A percentile compares a stretch with the other conserved stretches of the same genome.
Evolutionary conservation across 192 early-diverging fungal species (phyloP).

Genomic region (Dimargaris xerosporica): DNA sequence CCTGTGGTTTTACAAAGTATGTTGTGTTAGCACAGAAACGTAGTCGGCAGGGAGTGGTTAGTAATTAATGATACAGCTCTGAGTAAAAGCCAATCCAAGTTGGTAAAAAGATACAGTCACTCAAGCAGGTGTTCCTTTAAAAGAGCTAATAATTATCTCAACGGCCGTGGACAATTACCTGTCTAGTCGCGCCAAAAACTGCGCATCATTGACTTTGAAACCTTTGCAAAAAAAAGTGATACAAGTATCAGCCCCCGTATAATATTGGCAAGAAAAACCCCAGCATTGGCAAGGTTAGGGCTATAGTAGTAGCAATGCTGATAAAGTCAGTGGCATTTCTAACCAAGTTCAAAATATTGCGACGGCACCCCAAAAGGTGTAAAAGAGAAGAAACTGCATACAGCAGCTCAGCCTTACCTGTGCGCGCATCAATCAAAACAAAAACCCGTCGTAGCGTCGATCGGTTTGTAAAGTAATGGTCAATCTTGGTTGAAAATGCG

Average conservation of each 20-base stretch:
- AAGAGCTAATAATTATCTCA: no score
- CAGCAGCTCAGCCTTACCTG: conserved; percentile 25
- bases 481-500: no score
- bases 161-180: no score
- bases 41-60: no score
- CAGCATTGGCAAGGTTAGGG: no score
- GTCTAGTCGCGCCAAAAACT: conserved; percentile 35
- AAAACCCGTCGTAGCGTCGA: conserved; percentile 41
- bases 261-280: neutral
- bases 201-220: conserved; percentile 35
- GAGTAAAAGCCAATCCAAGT: no score
- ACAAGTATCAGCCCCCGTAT: neutral
- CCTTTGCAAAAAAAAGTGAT: conserved; percentile 14
- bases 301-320: neutral
- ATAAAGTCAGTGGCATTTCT: neutral
- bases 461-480: conserved; percentile 40
- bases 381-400: conserved; percentile 5
- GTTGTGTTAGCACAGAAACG: no score
- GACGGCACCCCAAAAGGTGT: neutral
- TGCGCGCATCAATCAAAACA: conserved; percentile 63
- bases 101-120: no score
- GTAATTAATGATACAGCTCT: no score
- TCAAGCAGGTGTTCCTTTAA: no score
- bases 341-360: neutral
- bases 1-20: no score